Evolutionary conservation across 1,139 yeast species (phyloP), one percentile per base, ranked within the genome.

Genomic region (Cylindricascospora bacillispora): DNA sequence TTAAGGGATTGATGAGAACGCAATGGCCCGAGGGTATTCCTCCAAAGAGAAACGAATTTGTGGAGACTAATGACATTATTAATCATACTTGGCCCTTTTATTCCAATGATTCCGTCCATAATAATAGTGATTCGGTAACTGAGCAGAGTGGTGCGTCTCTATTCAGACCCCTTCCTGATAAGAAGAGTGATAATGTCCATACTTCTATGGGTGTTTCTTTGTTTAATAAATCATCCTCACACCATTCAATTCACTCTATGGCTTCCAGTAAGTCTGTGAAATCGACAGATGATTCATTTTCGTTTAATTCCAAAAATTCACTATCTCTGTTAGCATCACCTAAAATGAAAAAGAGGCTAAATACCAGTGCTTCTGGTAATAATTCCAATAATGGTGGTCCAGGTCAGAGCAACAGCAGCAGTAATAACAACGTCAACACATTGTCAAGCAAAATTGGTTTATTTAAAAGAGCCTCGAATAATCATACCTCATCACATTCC

Each of bases 21-120:
- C 95, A 89, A 40, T 89, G 98, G 97, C 98, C 97, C 3, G 98
- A 92, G 47, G 98, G 95, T 1, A 85, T 86, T 16, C 98, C 98
- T 0, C 95, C 97, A 0, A 82, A 80, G 49, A 73, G 73, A 45
- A 62, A 63, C 15, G 77, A 72, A 15, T 74, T 70, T 37, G 52
- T 56, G 17, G 98, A 89, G 47, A 53, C 66, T 15, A 70, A 68
- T 38, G 80, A 72, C 35, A 53, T 86, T 10, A 66, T 82, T 21
- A 68, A 71, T 33, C 97, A 89, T 49, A 74, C 82, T 4, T 89
- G 98, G 98, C 93, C 94, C 1, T 85, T 89, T 52, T 89, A 74
- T 60, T 69, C 70, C 30, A 45, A 41, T 3, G 45, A 45, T 14
- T 18, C 21, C 10, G 21, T 7, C 21, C 21, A 10, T 7, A 18